Conservation (phyloP, 129 eudicot genomes). For the Tanacetum coccineum region DNA sequence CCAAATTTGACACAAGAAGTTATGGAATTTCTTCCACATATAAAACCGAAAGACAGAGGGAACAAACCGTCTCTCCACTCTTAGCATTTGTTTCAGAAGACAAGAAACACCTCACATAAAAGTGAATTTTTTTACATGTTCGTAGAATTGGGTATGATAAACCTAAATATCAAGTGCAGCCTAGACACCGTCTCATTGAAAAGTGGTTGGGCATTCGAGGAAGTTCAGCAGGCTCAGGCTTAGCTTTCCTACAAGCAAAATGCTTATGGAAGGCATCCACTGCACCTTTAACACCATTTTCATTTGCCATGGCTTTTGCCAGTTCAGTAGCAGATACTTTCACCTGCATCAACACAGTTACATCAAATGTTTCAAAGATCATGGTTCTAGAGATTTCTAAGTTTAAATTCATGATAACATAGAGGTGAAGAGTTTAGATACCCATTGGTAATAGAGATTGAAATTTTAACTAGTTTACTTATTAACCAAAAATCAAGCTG, state of each 20-base stretch:
- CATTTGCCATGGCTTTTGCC: too few species aligned
- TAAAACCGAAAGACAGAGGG: too few species aligned
- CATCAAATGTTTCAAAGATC: too few species aligned
- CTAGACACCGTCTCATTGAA: slow-evolving; percentile 50
- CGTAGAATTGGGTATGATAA: background rate
- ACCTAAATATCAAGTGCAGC: slow-evolving; percentile 30
- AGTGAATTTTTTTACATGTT: slow-evolving; percentile 6
- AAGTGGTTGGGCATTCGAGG: slow-evolving; percentile 12
- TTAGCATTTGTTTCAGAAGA: background rate
- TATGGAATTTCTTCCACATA: too few species aligned
- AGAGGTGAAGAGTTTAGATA: background rate
- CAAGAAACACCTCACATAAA: background rate
- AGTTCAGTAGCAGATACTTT: too few species aligned
- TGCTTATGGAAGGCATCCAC: too few species aligned
- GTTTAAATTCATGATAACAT: background rate
- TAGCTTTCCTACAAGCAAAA: slow-evolving; percentile 26
- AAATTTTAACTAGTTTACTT: background rate
- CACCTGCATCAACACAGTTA: too few species aligned
- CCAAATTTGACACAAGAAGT: too few species aligned
- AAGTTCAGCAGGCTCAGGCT: slow-evolving; percentile 22
- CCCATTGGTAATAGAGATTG: background rate
- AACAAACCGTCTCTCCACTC: background rate
- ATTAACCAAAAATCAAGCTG: background rate
- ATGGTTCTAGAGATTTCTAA: background rate
- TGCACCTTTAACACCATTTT: too few species aligned